Evolutionary conservation across 139 green algal species (phyloP), one percentile per base, ranked within the genome.

Genomic region (Penium margaritaceum): DNA sequence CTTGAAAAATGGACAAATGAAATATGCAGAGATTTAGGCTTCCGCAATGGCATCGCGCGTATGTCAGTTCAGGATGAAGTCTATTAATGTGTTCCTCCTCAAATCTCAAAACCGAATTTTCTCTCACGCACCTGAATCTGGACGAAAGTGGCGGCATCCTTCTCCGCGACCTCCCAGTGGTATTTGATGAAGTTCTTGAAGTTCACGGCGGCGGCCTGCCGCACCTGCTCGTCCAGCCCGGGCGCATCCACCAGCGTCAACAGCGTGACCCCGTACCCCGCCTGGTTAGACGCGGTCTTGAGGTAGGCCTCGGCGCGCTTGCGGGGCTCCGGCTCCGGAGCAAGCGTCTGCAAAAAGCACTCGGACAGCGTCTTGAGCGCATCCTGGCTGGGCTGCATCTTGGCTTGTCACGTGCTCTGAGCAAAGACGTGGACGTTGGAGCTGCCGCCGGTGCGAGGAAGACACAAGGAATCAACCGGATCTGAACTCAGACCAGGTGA

Each of bases 131-230:
- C 63, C 33, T 75, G 68, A 19, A 75, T 75, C 21, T 43, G 33
- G 17, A 74, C 60, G 37, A 27, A 17, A 14, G 21, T n/a, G 1
- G 27, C 3, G 3, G 32, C 17, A 37, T 80, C 73, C 1, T 57
- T 44, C 64, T 84, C 74, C 2, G 14, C 36, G 30, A 47, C 27
- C 0, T 35, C 82, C 94, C 94, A 98, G 53, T 87, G 77, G 38
- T 87, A 90, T 79, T 96, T 96, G 43, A 97, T 83, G 32, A 85
- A 73, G 80, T 99, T 99, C 63, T 99, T 99, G 81, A 99, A 98
- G 77, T 89, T 91, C 24, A 99, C 90, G 12, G 94, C 89, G 1
- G 92, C 94, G 3, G 92, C 88, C 63, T 95, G 89, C 2, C 90
- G 84, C 30, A 96, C 83, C 51, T 90, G 84, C 27, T 85, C 67